Conservation (phyloP, 2,329 filamentous ascomycete species). For the Sarocladium brachiariae region DNA sequence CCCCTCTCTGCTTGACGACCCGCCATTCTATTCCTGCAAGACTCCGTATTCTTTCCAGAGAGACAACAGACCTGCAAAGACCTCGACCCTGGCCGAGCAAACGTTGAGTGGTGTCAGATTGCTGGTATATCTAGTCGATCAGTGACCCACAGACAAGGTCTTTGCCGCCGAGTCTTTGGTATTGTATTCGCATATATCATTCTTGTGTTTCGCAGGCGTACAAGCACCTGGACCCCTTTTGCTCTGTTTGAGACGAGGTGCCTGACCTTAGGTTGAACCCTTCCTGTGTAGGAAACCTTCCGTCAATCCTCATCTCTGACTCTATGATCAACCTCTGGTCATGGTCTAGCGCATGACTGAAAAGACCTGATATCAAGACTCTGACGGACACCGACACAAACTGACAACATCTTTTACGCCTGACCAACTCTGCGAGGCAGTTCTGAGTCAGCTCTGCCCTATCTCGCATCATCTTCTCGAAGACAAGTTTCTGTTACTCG, state of each 20-base stretch:
- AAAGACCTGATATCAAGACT: too few relatives aligned
- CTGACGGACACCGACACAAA: too few relatives aligned
- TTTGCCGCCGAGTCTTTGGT: background rate
- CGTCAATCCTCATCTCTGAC: background rate
- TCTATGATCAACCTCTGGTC: background rate
- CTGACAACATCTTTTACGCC: too few relatives aligned
- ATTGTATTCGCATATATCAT: conserved; percentile 5
- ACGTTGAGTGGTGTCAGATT: conserved; percentile 1
- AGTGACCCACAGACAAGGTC: background rate
- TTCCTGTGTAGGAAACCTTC: too few relatives aligned
- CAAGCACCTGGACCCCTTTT: background rate
- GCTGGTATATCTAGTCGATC: conserved; percentile 8
- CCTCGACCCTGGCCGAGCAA: background rate
- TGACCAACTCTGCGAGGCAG: too few relatives aligned
- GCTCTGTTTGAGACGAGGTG: background rate
- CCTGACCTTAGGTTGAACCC: too few relatives aligned
- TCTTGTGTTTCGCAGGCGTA: conserved; percentile 2
- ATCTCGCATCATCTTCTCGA: too few relatives aligned
- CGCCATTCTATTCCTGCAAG: conserved; percentile 1
- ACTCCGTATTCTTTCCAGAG: conserved; percentile 4
- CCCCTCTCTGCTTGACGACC: background rate
- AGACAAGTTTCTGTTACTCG: background rate
- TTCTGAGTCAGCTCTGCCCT: too few relatives aligned
- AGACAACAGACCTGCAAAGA: background rate
- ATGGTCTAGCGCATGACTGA: background rate